phyloP scores from a whole-genome alignment of 2,329 filamentous ascomycete genomes.

The Neoarthrinium moseri region DNA sequence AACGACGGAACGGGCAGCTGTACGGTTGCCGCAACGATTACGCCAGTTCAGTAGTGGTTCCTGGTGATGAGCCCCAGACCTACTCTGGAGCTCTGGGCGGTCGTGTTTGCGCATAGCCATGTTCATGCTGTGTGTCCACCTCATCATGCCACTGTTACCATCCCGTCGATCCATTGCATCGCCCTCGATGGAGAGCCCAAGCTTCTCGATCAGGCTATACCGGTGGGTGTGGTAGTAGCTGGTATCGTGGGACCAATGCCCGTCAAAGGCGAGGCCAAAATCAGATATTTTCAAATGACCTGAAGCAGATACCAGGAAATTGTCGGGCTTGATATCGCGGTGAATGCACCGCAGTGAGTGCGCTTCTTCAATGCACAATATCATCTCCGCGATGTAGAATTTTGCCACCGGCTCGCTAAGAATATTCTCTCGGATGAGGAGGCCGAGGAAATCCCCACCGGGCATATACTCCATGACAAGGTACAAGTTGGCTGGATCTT shows the following conservation, averaged over 20 bases:
- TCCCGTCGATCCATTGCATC: constrained; percentile 64
- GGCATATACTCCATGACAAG: constrained; percentile 99
- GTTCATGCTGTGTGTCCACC: constrained; percentile 37
- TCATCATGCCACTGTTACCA: constrained; percentile 32
- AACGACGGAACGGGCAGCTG: constrained; percentile 80
- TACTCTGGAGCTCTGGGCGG: constrained; percentile 34
- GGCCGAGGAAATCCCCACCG: constrained; percentile 86
- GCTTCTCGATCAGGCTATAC: constrained; percentile 72
- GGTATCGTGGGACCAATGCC: constrained; percentile 91
- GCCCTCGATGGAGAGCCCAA: constrained; percentile 72
- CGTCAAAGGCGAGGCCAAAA: constrained; percentile 93
- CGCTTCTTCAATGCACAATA: constrained; percentile 88
- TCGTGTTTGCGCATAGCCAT: constrained; percentile 39
- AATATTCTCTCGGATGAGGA: constrained; percentile 82
- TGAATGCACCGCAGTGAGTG: constrained; percentile 90
- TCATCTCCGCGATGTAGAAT: constrained; percentile 95
- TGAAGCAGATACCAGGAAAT: constrained; percentile 85
- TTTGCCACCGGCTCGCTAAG: constrained; percentile 75
- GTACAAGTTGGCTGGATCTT: constrained; percentile 81
- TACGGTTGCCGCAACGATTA: constrained; percentile 66
- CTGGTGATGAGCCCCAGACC: constrained; percentile 28
- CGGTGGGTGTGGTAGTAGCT: constrained; percentile 82
- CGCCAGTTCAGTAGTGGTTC: constrained; percentile 67
- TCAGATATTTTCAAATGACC: constrained; percentile 95
- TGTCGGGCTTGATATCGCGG: constrained; percentile 94